Conservation (phyloP, 148 eudicot genomes). For the Spergularia bocconei region DNA sequence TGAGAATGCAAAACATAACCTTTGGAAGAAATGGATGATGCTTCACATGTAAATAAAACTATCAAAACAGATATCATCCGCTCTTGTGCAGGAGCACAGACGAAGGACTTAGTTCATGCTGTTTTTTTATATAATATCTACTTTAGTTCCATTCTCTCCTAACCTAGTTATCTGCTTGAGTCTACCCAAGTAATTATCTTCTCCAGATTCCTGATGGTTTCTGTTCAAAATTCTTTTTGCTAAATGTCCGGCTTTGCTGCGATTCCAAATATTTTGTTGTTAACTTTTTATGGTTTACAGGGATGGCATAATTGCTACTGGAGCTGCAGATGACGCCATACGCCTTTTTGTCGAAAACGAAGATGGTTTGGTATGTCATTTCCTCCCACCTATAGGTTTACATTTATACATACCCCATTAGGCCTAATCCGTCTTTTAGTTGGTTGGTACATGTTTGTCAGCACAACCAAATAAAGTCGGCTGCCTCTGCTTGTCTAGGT, state of each 20-base stretch:
- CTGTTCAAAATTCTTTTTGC: not conserved
- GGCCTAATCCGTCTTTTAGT: not conserved
- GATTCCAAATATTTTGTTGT: conserved; percentile 3
- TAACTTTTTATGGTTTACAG: conserved; percentile 41
- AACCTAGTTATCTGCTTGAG: not conserved
- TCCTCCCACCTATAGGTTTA: conserved; percentile 2
- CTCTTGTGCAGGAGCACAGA: not conserved
- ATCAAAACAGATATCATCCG: not conserved
- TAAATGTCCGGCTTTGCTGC: not conserved
- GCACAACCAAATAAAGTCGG: too few relatives aligned
- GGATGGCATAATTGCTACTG: conserved; percentile 82
- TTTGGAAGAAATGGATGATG: not conserved
- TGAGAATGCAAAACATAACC: not conserved
- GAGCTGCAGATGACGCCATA: conserved; percentile 95
- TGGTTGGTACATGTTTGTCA: not conserved
- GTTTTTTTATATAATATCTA: not conserved
- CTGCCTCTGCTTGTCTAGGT: too few relatives aligned
- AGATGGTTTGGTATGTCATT: conserved; percentile 50
- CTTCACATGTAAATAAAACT: not conserved
- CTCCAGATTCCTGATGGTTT: not conserved
- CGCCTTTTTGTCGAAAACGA: conserved; percentile 74
- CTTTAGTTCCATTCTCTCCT: not conserved
- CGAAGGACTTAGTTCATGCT: not conserved
- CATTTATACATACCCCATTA: not conserved
- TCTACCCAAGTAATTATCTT: not conserved